phyloP scores from a whole-genome alignment of 1,284 basidiomycete species.

The Fomes fomentarius region DNA sequence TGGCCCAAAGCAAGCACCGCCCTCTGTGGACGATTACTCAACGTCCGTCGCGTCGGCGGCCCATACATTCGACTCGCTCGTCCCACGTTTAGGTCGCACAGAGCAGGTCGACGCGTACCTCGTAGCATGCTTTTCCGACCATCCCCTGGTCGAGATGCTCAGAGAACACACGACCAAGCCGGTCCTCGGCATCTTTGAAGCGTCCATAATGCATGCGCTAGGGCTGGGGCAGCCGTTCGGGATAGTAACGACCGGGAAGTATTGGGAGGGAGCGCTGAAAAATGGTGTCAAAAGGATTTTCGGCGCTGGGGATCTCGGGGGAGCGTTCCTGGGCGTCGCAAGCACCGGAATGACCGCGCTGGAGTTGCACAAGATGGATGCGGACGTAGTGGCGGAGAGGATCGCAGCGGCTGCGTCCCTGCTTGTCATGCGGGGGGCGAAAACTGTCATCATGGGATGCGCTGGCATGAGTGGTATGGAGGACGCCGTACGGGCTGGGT shows the following conservation, averaged over 20 bases:
- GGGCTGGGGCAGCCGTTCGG: constrained; percentile 44
- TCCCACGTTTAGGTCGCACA: constrained; percentile 5
- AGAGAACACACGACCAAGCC: constrained; percentile 37
- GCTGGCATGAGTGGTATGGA: constrained; percentile 54
- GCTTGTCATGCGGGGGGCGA: constrained; percentile 26
- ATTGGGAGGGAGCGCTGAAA: constrained; percentile 46
- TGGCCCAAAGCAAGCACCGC: constrained; percentile 37
- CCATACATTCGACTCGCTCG: constrained; percentile 35
- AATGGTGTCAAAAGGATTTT: constrained; percentile 19
- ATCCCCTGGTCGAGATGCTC: constrained; percentile 47
- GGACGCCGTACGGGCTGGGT: constrained; percentile 37
- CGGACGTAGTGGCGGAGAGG: constrained; percentile 37
- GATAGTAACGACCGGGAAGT: constrained; percentile 51
- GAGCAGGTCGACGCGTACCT: constrained; percentile 37
- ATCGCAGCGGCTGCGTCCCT: constrained; percentile 39
- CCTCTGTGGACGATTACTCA: constrained; percentile 44
- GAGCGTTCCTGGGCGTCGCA: constrained; percentile 42
- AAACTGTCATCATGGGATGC: constrained; percentile 48
- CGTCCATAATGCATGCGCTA: constrained; percentile 38
- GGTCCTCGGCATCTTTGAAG: constrained; percentile 52
- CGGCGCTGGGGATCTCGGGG: constrained; percentile 17
- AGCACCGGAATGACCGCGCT: constrained; percentile 46
- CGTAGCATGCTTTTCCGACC: constrained; percentile 54
- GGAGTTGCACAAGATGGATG: constrained; percentile 43
- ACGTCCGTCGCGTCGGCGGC: constrained; percentile 43